A percentile compares a stretch with the other conserved stretches of the same genome.
Conservation (phyloP, 257 asterid species). For the Hygrophila difformis region DNA sequence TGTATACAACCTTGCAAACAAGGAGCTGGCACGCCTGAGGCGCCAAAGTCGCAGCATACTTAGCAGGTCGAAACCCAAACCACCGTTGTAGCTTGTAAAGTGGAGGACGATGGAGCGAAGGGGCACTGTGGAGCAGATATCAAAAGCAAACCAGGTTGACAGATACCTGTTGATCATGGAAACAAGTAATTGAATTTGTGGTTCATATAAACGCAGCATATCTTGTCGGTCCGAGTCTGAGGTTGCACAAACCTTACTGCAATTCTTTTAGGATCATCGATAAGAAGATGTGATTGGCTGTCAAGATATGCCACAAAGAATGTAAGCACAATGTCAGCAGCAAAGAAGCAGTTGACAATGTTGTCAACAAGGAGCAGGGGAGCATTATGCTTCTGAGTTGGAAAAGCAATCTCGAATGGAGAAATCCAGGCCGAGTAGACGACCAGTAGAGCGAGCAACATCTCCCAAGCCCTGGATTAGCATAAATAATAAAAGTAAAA, state of each 20-base stretch:
- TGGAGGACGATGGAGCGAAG: slow-evolving; percentile 56
- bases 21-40: slow-evolving; percentile 77
- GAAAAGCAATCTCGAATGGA: slow-evolving; percentile 85
- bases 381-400: slow-evolving; percentile 42
- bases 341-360: slow-evolving; percentile 71
- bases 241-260: slow-evolving; percentile 35
- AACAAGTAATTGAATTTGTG: neutral
- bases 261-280: slow-evolving; percentile 64
- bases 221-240: neutral
- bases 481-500: slow-evolving; percentile 6
- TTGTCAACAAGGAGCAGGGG: slow-evolving; percentile 60
- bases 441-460: slow-evolving; percentile 73
- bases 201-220: too few species aligned
- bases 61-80: slow-evolving; percentile 66
- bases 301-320: slow-evolving; percentile 87
- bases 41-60: slow-evolving; percentile 94
- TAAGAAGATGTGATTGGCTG: slow-evolving; percentile 63
- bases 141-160: slow-evolving; percentile 80
- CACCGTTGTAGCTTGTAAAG: slow-evolving; percentile 59
- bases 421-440: slow-evolving; percentile 95
- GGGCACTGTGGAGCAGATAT: slow-evolving; percentile 73
- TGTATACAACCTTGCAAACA: slow-evolving; percentile 60
- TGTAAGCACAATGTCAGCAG: slow-evolving; percentile 59
- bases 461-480: slow-evolving; percentile 72
- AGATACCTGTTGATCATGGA: slow-evolving; percentile 42